Evolutionary conservation across 257 asterid species (phyloP).

Genomic region (Asclepias syriaca): DNA sequence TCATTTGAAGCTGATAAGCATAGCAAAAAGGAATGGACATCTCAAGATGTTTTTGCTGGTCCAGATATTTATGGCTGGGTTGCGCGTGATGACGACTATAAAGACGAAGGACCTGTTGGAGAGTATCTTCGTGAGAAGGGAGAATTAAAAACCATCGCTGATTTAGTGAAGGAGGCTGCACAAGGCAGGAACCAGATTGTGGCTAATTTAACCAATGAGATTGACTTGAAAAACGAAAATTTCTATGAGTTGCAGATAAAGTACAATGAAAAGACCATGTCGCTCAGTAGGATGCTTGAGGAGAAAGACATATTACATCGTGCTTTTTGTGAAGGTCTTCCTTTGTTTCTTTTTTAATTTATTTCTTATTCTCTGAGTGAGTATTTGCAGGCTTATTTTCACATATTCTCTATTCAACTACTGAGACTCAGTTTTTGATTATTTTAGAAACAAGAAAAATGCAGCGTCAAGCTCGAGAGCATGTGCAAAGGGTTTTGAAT

Average conservation of each 20-base stretch:
- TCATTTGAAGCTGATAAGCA: conserved; percentile 39
- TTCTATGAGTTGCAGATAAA: conserved; percentile 54
- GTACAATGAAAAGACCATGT: conserved; percentile 51
- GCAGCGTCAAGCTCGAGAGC: conserved; percentile 71
- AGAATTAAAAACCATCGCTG: conserved; percentile 44
- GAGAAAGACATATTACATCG: conserved; percentile 84
- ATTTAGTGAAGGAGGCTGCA: conserved; percentile 37
- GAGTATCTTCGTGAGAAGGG: conserved; percentile 44
- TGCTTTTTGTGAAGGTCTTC: conserved; percentile 64
- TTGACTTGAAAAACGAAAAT: conserved; percentile 61
- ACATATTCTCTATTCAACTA: not conserved
- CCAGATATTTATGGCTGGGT: conserved; percentile 52
- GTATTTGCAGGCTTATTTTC: not conserved
- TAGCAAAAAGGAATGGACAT: conserved; percentile 51
- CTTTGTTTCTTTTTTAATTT: conserved; percentile 9
- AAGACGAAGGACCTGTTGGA: conserved; percentile 50
- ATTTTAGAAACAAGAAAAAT: conserved; percentile 66
- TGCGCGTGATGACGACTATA: conserved; percentile 59
- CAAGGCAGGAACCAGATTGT: conserved; percentile 43
- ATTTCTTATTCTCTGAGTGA: not conserved
- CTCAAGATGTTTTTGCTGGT: conserved; percentile 26
- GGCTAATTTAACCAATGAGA: conserved; percentile 56
- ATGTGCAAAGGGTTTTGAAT: conserved; percentile 51
- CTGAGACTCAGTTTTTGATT: not conserved
- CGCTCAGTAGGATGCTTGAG: conserved; percentile 71